Evolutionary conservation across 2,329 filamentous ascomycete genomes (phyloP), one percentile per base, ranked within the genome.

Genomic region (Xylariaceae sp.): DNA sequence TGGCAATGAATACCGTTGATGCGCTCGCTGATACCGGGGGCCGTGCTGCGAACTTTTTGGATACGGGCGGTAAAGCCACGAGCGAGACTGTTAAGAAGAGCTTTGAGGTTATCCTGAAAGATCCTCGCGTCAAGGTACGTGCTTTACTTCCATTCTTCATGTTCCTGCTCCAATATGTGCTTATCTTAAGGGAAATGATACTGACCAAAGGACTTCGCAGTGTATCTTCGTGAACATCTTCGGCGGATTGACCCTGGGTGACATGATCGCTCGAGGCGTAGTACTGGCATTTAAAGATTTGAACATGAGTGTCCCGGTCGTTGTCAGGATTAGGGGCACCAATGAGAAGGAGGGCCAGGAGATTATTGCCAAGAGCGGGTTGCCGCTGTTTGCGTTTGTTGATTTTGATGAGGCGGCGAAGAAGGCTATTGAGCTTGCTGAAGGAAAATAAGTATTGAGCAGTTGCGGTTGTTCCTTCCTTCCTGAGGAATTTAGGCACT

Each of bases 1-100:
- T 95, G 1, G 89, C 89, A 0, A 93, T 95, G 86, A 93, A 93
- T 63, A 95, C 89, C 0, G 82, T 91, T 48, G 90, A 95, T 63
- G 85, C 86, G 0, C 78, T 95, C 2, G 73, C 77, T 2, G 69
- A 80, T 11, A 78, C 80, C 44, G 83, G 83, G 7, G 87, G 87
- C 2, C 67, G 73, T 25, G 84, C 84, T 20, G 81, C 88, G 10
- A 95, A 95, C 58, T 95, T 95, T 64, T 75, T 95, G 44, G 90
- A 95, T 63, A 94, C 88, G 0, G 90, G 91, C 22, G 90, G 90
- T 27, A 93, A 94, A 64, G 90, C 90, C 0, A 95, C 89, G 0
- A 79, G 80, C 22, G 81, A 85, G 53, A 95, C 89, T 0, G 88
- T 95, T 55, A 83, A 85, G 60, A 80, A 80, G 45, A 83, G 82